A percentile compares a stretch with the other conserved stretches of the same genome.
These are phyloP conservation scores for Brassica hybrid DNA, from an alignment of 441 rosid species.

Conservation along the genomic window DNA sequence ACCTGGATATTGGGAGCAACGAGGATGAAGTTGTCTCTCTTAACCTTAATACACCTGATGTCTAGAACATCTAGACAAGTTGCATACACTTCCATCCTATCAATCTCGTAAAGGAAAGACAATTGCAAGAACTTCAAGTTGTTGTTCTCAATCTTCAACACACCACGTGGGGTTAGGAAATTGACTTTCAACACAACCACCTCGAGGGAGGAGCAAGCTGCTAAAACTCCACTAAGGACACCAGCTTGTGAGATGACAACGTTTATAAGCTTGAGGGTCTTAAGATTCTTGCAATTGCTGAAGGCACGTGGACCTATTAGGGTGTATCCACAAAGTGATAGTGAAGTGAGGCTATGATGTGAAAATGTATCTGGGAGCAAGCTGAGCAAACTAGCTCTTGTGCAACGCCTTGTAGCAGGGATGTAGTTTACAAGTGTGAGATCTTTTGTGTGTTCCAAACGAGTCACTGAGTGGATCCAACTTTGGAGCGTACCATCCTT, in stretches of 20 bases:
- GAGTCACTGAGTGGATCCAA: not conserved
- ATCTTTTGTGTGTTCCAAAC: not conserved
- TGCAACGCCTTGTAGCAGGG: not conserved
- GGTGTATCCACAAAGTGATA: slow-evolving; percentile 6
- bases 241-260: not conserved
- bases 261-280: slow-evolving; percentile 16
- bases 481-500: not conserved
- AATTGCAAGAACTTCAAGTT: slow-evolving; percentile 26
- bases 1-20: slow-evolving; percentile 16
- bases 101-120: not conserved
- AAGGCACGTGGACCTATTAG: not conserved
- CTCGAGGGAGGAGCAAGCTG: slow-evolving; percentile 29
- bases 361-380: not conserved
- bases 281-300: slow-evolving; percentile 11
- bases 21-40: not conserved
- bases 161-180: not conserved
- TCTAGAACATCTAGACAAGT: slow-evolving; percentile 13
- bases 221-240: not conserved
- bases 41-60: not conserved
- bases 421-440: not conserved
- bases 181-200: slow-evolving; percentile 9
- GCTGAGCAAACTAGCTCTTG: not conserved
- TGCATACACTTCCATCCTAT: slow-evolving; percentile 10
- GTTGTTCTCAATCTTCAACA: slow-evolving; percentile 22
- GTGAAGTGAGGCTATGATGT: slow-evolving; percentile 1